phyloP scores from a whole-genome alignment of 1,139 yeast species.

The Saccharomycopsis hybrid region DNA sequence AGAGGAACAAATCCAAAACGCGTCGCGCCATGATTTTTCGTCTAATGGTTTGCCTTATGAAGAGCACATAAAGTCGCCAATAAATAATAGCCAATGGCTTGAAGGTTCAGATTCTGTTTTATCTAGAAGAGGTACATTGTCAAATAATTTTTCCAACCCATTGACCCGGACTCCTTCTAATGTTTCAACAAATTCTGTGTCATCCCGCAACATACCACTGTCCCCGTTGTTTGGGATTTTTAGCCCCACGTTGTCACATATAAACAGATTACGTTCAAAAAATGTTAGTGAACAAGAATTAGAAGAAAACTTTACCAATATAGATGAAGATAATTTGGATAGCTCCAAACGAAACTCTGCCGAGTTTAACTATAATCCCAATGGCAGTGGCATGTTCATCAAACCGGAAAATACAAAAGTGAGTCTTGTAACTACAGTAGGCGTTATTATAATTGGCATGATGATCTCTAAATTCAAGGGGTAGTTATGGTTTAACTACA shows the following conservation, averaged over 20 bases:
- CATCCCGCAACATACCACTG: conserved; percentile 1
- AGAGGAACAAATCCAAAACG: not conserved
- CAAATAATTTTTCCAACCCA: not conserved
- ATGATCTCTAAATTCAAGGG: conserved; percentile 15
- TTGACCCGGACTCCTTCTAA: conserved; percentile 13
- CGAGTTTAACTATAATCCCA: not conserved
- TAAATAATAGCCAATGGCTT: not conserved
- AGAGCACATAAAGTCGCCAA: not conserved
- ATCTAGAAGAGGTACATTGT: not conserved
- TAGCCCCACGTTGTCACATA: conserved; percentile 5
- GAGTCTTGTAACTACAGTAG: conserved; percentile 19
- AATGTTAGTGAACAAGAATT: conserved; percentile 1
- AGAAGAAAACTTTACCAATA: conserved; percentile 10
- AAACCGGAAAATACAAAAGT: conserved; percentile 13
- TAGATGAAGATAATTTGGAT: conserved; percentile 14
- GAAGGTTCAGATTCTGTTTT: conserved; percentile 1
- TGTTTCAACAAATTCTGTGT: conserved; percentile 4
- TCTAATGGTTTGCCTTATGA: not conserved
- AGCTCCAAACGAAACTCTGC: not conserved
- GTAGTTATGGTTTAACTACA: not conserved
- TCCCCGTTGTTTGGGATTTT: conserved; percentile 19
- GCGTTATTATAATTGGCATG: conserved; percentile 14
- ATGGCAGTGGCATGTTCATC: conserved; percentile 7
- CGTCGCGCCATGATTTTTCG: too few relatives aligned
- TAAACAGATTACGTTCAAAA: conserved; percentile 1